Base-by-base conservation (phyloP, 352 stramenopile genomes). In the Thraustochytrium striatum region DNA sequence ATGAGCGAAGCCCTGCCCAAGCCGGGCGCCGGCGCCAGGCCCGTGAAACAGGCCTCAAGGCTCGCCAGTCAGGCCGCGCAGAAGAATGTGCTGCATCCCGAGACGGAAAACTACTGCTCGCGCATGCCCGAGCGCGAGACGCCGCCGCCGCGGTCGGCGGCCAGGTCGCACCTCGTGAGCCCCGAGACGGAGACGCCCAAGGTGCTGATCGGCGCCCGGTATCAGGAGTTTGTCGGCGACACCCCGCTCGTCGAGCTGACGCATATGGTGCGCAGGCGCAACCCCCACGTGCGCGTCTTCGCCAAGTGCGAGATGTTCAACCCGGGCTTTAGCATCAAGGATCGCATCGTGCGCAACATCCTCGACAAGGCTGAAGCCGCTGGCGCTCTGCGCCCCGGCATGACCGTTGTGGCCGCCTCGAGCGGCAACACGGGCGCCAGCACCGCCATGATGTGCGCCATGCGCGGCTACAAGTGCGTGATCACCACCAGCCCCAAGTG, bases 401-500 rank as follows among this genome's bases (percentile, higher is more conserved):
- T 81, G 72, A 88, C 85, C 16, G 73, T 98, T 61, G 93, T 98
- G 9, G 93, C 97, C 84, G 91, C 93, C 13, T 97, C 92, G 28
- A 94, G 87, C 21, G 93, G 93, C 55, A 98, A 98, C 87, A 97
- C 93, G 2, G 93, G 93, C 57, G 97, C 97, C 69, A 92, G 91
- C 13, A 85, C 97, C 28, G 93, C 93, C 39, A 95, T 97, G 83
- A 91, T 94, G 30, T 89, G 89, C 7, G 89, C 91, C 8, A 90
- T 94, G 82, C 87, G 88, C 38, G 92, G 93, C 69, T 96, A 96
- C 86, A 92, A 94, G 81, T 81, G 72, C 72, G 81, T 81, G 33
- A 81, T 81, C 62, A 81, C 72, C 3, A 81, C 72, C 25, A 61
- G 30, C 25, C 72, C 72, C 41, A 81, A 81, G 41, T 81, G 72